phyloP scores from a whole-genome alignment of 2,329 filamentous ascomycete genomes.

The Beauveria sp. region DNA sequence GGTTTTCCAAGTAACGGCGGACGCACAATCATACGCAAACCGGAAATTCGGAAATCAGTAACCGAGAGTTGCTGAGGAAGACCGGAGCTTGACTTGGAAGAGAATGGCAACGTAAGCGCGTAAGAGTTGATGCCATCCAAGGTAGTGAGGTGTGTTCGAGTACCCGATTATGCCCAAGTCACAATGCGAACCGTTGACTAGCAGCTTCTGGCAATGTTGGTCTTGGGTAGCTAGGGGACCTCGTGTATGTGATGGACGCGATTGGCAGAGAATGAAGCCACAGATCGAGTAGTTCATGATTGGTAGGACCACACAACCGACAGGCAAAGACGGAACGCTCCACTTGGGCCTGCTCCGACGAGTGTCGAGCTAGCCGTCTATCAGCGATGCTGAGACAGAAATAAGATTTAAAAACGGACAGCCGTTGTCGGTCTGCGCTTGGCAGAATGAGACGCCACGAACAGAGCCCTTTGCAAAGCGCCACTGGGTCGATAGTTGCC shows the following conservation, averaged over 20 bases:
- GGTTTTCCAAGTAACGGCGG: neutral
- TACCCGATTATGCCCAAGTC: neutral
- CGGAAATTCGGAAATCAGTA: neutral
- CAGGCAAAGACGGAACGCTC: neutral
- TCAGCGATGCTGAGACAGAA: neutral
- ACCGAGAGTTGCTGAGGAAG: neutral
- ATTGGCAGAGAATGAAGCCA: neutral
- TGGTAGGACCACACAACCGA: neutral
- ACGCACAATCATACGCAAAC: neutral
- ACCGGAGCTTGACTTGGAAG: neutral
- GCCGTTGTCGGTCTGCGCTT: slow-evolving; percentile 3
- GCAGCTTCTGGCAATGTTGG: neutral
- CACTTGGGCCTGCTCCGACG: neutral
- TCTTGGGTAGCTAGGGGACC: neutral
- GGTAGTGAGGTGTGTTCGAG: neutral
- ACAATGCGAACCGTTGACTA: neutral
- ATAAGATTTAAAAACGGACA: neutral
- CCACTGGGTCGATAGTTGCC: slow-evolving; percentile 7
- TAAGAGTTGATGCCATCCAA: neutral
- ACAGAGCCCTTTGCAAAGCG: neutral
- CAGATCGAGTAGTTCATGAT: slow-evolving; percentile 8
- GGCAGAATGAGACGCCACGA: slow-evolving; percentile 5
- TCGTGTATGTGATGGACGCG: neutral
- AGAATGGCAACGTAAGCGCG: neutral
- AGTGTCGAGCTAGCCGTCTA: neutral